phyloP scores from a whole-genome alignment of 108 stramenopile genomes.

The Aurantiochytrium sp. region DNA sequence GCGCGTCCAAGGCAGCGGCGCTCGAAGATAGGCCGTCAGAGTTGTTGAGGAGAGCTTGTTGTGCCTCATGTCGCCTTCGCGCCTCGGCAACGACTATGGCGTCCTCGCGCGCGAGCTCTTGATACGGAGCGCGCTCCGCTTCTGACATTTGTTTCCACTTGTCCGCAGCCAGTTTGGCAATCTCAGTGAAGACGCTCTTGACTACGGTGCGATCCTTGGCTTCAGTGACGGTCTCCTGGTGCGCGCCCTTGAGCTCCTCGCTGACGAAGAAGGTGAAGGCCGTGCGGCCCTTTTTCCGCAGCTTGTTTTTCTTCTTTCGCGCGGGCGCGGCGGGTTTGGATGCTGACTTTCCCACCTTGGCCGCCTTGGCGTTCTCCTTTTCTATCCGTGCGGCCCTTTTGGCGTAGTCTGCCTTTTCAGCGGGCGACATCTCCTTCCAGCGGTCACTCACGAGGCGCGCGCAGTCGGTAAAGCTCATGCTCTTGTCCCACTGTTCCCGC shows the following conservation, averaged over 20 bases:
- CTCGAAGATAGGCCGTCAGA: not conserved
- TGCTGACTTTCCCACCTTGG: not conserved
- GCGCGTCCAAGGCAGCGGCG: too few relatives aligned
- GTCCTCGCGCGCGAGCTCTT: not conserved
- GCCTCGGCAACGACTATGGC: not conserved
- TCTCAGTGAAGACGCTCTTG: not conserved
- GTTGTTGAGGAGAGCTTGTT: not conserved
- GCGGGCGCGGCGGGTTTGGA: too few relatives aligned
- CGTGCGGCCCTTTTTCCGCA: not conserved
- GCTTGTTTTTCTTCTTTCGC: too few relatives aligned
- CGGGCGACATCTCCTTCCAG: not conserved
- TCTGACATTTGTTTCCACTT: slow-evolving; percentile 4
- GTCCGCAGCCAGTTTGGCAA: not conserved
- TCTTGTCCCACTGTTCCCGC: not conserved
- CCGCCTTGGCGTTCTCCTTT: not conserved
- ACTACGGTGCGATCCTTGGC: not conserved
- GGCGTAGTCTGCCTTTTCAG: not conserved
- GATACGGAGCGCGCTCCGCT: not conserved
- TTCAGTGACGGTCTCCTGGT: not conserved
- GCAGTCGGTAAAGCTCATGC: not conserved
- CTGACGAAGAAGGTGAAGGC: not conserved
- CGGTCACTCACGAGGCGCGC: not conserved
- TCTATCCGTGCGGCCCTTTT: not conserved
- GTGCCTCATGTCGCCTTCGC: not conserved
- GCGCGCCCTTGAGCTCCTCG: slow-evolving; percentile 5